A percentile compares a stretch with the other conserved stretches of the same genome.
Evolutionary conservation across 352 stramenopile genomes (phyloP).

Genomic region (Globisporangium polare): DNA sequence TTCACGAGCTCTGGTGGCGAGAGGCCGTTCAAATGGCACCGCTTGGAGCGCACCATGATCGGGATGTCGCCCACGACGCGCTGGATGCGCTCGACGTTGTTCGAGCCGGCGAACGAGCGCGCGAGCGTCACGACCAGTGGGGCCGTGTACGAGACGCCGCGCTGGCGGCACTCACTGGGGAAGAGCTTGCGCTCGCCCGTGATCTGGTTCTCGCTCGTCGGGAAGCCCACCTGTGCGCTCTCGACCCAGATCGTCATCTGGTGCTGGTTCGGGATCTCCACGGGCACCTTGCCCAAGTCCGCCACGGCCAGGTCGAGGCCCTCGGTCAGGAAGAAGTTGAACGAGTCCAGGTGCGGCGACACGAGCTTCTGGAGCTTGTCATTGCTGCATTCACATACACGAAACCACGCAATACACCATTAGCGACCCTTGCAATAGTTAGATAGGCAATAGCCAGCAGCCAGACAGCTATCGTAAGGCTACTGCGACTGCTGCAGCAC

Average conservation of each 20-base stretch:
- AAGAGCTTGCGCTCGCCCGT: slow-evolving; percentile 83
- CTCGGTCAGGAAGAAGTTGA: slow-evolving; percentile 97
- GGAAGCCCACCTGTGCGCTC: slow-evolving; percentile 92
- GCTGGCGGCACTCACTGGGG: slow-evolving; percentile 95
- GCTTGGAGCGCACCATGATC: slow-evolving; percentile 97
- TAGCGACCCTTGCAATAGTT: background rate
- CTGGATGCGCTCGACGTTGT: slow-evolving; percentile 82
- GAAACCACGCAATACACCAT: background rate
- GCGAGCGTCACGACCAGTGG: slow-evolving; percentile 93
- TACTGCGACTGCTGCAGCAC: background rate
- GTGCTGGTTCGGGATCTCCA: slow-evolving; percentile 88
- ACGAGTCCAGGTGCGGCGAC: slow-evolving; percentile 96
- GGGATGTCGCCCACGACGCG: slow-evolving; percentile 93
- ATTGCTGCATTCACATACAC: slow-evolving; percentile 38
- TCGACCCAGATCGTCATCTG: slow-evolving; percentile 90
- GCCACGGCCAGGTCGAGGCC: slow-evolving; percentile 92
- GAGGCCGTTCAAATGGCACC: slow-evolving; percentile 93
- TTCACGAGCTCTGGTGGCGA: slow-evolving; percentile 86
- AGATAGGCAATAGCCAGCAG: background rate
- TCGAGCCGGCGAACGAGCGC: slow-evolving; percentile 70
- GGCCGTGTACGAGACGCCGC: slow-evolving; percentile 95
- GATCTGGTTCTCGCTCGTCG: slow-evolving; percentile 79
- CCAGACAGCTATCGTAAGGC: background rate
- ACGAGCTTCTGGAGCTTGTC: slow-evolving; percentile 89
- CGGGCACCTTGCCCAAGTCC: slow-evolving; percentile 88